Conservation (phyloP, 2,329 filamentous ascomycete genomes). For the Cladosporium sp. region DNA sequence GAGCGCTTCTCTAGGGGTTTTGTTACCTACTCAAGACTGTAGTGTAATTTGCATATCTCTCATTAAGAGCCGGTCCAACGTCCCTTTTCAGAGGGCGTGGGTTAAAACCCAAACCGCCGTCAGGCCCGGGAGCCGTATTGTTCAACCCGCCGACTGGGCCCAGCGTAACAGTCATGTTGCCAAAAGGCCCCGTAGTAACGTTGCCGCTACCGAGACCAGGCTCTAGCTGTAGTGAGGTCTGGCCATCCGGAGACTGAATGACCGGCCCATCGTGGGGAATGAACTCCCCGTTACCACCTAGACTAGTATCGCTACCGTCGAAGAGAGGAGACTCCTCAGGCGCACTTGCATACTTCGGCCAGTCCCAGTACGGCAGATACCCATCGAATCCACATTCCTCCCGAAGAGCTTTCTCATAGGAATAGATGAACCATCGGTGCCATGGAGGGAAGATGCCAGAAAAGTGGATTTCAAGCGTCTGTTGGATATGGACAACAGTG, state of each 20-base stretch:
- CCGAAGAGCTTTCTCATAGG: background rate
- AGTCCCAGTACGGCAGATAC: conserved; percentile 41
- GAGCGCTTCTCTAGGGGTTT: too few relatives aligned
- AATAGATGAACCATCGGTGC: background rate
- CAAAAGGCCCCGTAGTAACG: conserved; percentile 48
- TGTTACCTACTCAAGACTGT: background rate
- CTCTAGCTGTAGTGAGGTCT: conserved; percentile 16
- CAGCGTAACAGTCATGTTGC: conserved; percentile 41
- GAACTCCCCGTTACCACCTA: conserved; percentile 27
- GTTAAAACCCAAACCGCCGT: conserved; percentile 29
- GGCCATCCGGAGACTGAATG: conserved; percentile 14
- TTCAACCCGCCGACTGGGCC: conserved; percentile 42
- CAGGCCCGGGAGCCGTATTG: conserved; percentile 19
- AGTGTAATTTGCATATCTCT: background rate
- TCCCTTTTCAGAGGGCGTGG: conserved; percentile 31
- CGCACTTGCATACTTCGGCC: conserved; percentile 45
- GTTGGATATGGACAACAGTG: background rate
- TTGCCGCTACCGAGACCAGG: conserved; percentile 52
- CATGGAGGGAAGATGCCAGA: background rate
- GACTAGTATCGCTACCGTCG: conserved; percentile 48
- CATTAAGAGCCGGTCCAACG: background rate
- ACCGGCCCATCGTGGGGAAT: conserved; percentile 37
- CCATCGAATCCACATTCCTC: background rate
- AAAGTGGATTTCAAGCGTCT: background rate
- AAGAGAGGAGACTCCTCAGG: conserved; percentile 48